Evolutionary conservation across 345 rosid genomes (phyloP).

Genomic region (Corchorus olitorius): DNA sequence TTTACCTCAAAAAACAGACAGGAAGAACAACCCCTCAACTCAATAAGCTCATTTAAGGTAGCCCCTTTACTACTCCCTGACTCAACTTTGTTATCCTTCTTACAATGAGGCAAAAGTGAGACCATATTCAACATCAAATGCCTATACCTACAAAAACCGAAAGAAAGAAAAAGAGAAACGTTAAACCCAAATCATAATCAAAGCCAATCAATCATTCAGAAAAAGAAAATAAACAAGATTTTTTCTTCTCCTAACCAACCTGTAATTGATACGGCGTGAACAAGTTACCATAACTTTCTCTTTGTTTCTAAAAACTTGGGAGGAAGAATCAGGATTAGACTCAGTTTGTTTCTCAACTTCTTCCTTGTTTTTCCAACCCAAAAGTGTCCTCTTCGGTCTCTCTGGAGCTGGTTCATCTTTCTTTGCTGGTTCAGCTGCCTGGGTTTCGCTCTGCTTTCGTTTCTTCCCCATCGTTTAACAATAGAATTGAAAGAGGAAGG

Average conservation of each 20-base stretch:
- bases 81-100: slow-evolving; percentile 94
- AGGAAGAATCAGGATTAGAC: slow-evolving; percentile 14
- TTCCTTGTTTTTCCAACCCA: slow-evolving; percentile 79
- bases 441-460: slow-evolving; percentile 72
- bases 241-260: slow-evolving; percentile 37
- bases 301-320: slow-evolving; percentile 68
- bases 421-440: slow-evolving; percentile 40
- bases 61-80: slow-evolving; percentile 76
- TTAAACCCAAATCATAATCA: background rate
- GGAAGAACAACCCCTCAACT: slow-evolving; percentile 85
- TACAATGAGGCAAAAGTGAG: slow-evolving; percentile 88
- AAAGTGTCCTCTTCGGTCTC: slow-evolving; percentile 73
- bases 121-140: slow-evolving; percentile 96
- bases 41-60: slow-evolving; percentile 84
- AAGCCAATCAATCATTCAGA: background rate
- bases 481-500: background rate
- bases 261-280: slow-evolving; percentile 90
- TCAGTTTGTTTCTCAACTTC: slow-evolving; percentile 33
- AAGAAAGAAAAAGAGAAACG: background rate
- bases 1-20: slow-evolving; percentile 88
- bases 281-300: slow-evolving; percentile 95
- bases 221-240: background rate
- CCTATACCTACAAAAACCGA: slow-evolving; percentile 59
- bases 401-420: slow-evolving; percentile 55
- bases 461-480: slow-evolving; percentile 64